Evolutionary conservation across 2,329 filamentous ascomycete genomes (phyloP).

Genomic region (Neophaeococcomyces aloes): DNA sequence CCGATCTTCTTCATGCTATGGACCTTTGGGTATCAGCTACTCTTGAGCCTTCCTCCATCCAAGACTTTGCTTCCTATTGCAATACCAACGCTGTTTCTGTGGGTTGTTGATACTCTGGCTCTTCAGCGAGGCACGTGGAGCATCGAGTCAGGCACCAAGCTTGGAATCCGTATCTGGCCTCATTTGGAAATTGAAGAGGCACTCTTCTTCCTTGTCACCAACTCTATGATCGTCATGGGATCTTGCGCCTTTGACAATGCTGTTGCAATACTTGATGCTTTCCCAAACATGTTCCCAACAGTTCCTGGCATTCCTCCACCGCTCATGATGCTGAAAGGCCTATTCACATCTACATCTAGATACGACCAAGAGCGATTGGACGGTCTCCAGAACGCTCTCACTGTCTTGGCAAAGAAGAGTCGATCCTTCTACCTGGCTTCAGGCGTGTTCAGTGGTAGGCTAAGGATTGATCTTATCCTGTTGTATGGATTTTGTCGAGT

Average conservation of each 20-base stretch:
- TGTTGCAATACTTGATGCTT: constrained; percentile 53
- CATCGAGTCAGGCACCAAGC: constrained; percentile 57
- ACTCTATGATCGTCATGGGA: constrained; percentile 59
- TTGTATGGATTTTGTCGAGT: constrained; percentile 66
- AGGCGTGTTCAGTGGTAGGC: constrained; percentile 55
- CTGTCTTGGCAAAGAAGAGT: constrained; percentile 52
- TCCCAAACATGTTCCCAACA: constrained; percentile 46
- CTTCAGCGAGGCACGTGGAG: constrained; percentile 60
- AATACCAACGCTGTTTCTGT: constrained; percentile 58
- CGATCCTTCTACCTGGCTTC: constrained; percentile 65
- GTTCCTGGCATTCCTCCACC: constrained; percentile 42
- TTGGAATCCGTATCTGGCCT: constrained; percentile 52
- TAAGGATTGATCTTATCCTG: constrained; percentile 58
- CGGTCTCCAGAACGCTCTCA: constrained; percentile 50
- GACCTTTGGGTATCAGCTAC: constrained; percentile 53
- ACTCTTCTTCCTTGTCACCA: constrained; percentile 61
- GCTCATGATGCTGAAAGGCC: constrained; percentile 41
- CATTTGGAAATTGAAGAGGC: constrained; percentile 64
- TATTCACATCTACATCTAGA: constrained; percentile 37
- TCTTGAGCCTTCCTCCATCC: constrained; percentile 48
- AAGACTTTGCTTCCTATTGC: constrained; percentile 51
- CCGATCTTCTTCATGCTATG: constrained; percentile 57
- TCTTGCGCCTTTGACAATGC: constrained; percentile 59
- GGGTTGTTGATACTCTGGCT: constrained; percentile 60
- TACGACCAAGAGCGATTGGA: constrained; percentile 50